phyloP scores from a whole-genome alignment of 192 early-diverging fungal genomes.

The Coemansia sp. region DNA sequence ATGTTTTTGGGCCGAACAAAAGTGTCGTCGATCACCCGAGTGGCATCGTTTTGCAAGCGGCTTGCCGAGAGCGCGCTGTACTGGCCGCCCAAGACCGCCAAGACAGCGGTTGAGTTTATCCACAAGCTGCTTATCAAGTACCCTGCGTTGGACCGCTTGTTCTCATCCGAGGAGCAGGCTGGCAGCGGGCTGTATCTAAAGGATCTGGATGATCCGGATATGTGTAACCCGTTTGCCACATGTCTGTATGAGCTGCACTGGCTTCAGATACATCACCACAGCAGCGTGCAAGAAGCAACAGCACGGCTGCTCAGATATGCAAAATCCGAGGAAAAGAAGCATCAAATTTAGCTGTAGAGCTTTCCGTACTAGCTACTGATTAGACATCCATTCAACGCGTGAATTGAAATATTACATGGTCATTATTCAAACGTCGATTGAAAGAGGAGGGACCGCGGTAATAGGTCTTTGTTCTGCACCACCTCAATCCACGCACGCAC shows the following conservation, averaged over 20 bases:
- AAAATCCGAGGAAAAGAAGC: slow-evolving; percentile 44
- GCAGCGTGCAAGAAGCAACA: slow-evolving; percentile 39
- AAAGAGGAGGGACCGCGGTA: neutral
- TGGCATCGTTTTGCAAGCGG: slow-evolving; percentile 89
- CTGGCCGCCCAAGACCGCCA: slow-evolving; percentile 72
- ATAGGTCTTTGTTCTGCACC: slow-evolving; percentile 5
- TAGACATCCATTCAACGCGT: neutral
- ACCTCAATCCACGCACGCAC: neutral
- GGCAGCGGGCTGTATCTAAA: slow-evolving; percentile 81
- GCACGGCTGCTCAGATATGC: slow-evolving; percentile 39
- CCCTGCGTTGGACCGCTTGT: slow-evolving; percentile 61
- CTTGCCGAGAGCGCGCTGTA: slow-evolving; percentile 69
- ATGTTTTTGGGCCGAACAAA: slow-evolving; percentile 79
- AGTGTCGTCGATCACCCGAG: slow-evolving; percentile 74
- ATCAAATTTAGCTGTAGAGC: slow-evolving; percentile 20
- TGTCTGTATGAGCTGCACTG: slow-evolving; percentile 84
- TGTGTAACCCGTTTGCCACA: slow-evolving; percentile 94
- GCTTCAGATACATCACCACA: slow-evolving; percentile 56
- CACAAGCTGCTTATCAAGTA: slow-evolving; percentile 58
- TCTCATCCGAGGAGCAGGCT: slow-evolving; percentile 66
- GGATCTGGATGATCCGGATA: slow-evolving; percentile 85
- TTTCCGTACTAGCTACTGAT: neutral
- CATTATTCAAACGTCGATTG: neutral
- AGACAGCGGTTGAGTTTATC: slow-evolving; percentile 64
- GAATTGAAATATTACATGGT: neutral